Percentiles rank a stretch among this genome's conserved stretches.
Evolutionary conservation across 1,139 yeast species (phyloP).

Genomic region (Kodamaea derodonti): DNA sequence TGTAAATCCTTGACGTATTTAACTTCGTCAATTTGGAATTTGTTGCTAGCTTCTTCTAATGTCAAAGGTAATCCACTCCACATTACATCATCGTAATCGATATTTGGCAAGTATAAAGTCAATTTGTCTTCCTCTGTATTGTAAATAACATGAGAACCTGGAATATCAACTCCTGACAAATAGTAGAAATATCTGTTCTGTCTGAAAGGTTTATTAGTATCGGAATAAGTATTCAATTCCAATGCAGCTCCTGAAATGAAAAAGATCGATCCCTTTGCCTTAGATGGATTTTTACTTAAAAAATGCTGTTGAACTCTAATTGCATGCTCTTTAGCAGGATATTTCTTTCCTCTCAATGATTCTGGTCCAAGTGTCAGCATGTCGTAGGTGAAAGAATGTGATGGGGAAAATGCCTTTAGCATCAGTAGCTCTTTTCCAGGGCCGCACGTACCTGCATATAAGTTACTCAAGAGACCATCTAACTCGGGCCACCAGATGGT

Average conservation of each 20-base stretch:
- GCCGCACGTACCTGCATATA: background rate
- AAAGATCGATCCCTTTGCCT: constrained; percentile 26
- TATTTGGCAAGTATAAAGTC: constrained; percentile 72
- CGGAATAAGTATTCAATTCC: constrained; percentile 71
- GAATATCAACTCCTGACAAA: constrained; percentile 78
- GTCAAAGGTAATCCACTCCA: constrained; percentile 90
- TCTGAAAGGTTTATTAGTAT: constrained; percentile 73
- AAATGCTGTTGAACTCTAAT: constrained; percentile 47
- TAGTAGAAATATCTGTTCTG: constrained; percentile 91
- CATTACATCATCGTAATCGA: constrained; percentile 88
- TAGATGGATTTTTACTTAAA: constrained; percentile 15
- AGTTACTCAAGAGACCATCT: no score
- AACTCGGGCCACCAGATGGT: no score
- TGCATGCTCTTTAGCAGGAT: constrained; percentile 78
- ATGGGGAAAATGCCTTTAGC: no score
- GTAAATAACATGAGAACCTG: constrained; percentile 71
- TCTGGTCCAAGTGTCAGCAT: constrained; percentile 10
- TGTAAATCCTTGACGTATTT: constrained; percentile 51
- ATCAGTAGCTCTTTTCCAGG: background rate
- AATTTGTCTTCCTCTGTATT: constrained; percentile 51
- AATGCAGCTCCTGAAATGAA: constrained; percentile 67
- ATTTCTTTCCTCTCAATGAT: constrained; percentile 31
- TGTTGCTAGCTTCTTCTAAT: constrained; percentile 57
- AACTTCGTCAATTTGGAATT: constrained; percentile 81
- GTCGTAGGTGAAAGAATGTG: background rate